A percentile compares a stretch with the other conserved stretches of the same genome.
Conservation (phyloP, 2,329 filamentous ascomycete genomes). For the Colletotrichum sp. region DNA sequence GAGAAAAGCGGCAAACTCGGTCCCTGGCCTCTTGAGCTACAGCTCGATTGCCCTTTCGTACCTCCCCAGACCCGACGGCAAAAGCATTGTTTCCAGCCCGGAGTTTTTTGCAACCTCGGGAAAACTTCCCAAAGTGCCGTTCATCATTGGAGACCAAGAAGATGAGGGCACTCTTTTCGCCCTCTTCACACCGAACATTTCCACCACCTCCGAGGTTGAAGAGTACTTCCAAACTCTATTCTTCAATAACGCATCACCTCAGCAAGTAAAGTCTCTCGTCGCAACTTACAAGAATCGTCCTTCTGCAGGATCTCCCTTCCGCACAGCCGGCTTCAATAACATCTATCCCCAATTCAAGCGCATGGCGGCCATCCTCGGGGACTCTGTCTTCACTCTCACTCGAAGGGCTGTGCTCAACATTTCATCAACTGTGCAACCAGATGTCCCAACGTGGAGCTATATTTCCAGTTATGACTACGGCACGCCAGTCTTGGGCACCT, state of each 20-base stretch:
- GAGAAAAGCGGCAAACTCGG: slow-evolving; percentile 57
- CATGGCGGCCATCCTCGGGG: slow-evolving; percentile 65
- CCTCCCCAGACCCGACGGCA: slow-evolving; percentile 64
- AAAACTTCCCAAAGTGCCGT: slow-evolving; percentile 60
- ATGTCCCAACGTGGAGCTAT: slow-evolving; percentile 63
- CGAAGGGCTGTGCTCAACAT: slow-evolving; percentile 48
- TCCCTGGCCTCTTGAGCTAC: slow-evolving; percentile 61
- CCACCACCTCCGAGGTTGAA: slow-evolving; percentile 51
- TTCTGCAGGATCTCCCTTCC: slow-evolving; percentile 62
- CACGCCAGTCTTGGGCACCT: slow-evolving; percentile 65
- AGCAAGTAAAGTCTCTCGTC: slow-evolving; percentile 51
- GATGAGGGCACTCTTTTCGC: slow-evolving; percentile 71
- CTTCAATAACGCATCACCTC: slow-evolving; percentile 36
- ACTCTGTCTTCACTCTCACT: slow-evolving; percentile 56
- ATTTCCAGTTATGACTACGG: slow-evolving; percentile 63
- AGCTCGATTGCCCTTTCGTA: slow-evolving; percentile 62
- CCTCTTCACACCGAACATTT: slow-evolving; percentile 63
- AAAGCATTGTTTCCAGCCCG: slow-evolving; percentile 53
- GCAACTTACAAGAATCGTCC: slow-evolving; percentile 54
- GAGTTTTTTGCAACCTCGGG: slow-evolving; percentile 51
- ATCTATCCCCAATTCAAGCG: slow-evolving; percentile 70
- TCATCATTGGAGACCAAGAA: slow-evolving; percentile 68
- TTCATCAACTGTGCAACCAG: slow-evolving; percentile 40
- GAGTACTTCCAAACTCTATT: slow-evolving; percentile 57
- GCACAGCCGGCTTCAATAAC: slow-evolving; percentile 60